phyloP scores from a whole-genome alignment of 352 stramenopile genomes.

The Phytophthora uliginosa region DNA sequence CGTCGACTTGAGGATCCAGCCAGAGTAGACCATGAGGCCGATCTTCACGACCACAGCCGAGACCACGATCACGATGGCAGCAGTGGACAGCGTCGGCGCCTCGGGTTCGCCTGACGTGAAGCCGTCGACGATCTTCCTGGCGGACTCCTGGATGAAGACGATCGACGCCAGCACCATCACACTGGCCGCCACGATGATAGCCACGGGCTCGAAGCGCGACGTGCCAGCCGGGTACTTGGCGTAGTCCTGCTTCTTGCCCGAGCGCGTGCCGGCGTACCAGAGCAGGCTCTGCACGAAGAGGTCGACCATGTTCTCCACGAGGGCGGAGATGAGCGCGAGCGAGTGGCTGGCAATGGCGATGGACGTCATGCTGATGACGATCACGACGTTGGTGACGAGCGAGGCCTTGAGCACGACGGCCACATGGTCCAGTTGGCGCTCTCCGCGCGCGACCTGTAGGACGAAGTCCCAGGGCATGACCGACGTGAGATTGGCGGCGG shows the following conservation, averaged over 20 bases:
- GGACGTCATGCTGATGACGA: conserved; percentile 75
- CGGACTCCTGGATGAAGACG: conserved; percentile 76
- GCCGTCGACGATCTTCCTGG: conserved; percentile 56
- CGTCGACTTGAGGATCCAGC: conserved; percentile 65
- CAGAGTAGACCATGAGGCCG: conserved; percentile 70
- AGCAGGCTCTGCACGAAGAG: conserved; percentile 93
- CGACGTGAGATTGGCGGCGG: background rate
- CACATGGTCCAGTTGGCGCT: conserved; percentile 53
- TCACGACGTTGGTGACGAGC: conserved; percentile 69
- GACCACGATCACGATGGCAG: conserved; percentile 87
- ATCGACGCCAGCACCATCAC: conserved; percentile 94
- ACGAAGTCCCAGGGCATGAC: conserved; percentile 17
- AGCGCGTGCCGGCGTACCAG: conserved; percentile 90
- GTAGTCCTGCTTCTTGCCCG: conserved; percentile 76
- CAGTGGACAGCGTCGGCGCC: conserved; percentile 87
- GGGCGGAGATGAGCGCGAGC: conserved; percentile 91
- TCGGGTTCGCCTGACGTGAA: conserved; percentile 68
- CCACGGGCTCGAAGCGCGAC: conserved; percentile 92
- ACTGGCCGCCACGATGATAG: conserved; percentile 93
- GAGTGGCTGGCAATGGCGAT: conserved; percentile 84
- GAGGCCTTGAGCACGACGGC: conserved; percentile 65
- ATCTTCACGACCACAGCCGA: conserved; percentile 77
- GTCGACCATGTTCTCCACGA: conserved; percentile 95
- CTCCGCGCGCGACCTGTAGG: conserved; percentile 12
- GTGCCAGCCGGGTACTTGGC: conserved; percentile 94